Percentiles rank a stretch among this genome's conserved stretches.
Conservation (phyloP, 305 asterid species). For the Fraxinus angustifolia region DNA sequence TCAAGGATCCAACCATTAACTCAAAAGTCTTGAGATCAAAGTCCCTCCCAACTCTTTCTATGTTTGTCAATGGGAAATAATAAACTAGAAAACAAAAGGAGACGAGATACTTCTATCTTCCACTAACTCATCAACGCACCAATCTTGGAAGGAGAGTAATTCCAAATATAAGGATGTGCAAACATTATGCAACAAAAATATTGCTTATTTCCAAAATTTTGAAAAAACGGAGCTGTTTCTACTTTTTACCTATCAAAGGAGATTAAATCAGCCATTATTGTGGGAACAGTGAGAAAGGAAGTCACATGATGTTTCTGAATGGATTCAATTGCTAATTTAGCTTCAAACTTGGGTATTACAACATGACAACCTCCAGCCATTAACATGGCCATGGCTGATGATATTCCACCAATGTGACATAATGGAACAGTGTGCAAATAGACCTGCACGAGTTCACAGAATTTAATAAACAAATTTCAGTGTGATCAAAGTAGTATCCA, state of each 20-base stretch:
- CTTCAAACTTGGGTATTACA: constrained; percentile 71
- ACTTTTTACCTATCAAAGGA: constrained; percentile 42
- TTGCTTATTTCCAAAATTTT: background rate
- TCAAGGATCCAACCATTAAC: background rate
- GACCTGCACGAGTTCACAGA: constrained; percentile 39
- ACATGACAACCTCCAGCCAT: constrained; percentile 90
- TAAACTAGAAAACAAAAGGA: background rate
- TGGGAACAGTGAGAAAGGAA: constrained; percentile 75
- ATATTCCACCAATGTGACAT: constrained; percentile 92
- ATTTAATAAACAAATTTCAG: background rate
- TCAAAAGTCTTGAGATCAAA: background rate
- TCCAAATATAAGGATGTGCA: background rate
- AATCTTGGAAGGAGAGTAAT: background rate
- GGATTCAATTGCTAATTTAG: constrained; percentile 53
- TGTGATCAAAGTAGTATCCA: background rate
- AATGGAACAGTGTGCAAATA: constrained; percentile 85
- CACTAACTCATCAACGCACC: background rate
- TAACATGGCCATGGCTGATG: constrained; percentile 84
- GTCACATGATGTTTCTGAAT: constrained; percentile 61
- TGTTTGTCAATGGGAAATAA: background rate
- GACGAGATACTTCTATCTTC: background rate
- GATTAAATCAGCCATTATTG: constrained; percentile 87
- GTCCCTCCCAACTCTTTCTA: background rate
- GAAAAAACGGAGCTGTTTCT: background rate
- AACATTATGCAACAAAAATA: background rate